Conservation (phyloP, 2,329 filamentous ascomycete genomes). For the Thelonectria discophora region DNA sequence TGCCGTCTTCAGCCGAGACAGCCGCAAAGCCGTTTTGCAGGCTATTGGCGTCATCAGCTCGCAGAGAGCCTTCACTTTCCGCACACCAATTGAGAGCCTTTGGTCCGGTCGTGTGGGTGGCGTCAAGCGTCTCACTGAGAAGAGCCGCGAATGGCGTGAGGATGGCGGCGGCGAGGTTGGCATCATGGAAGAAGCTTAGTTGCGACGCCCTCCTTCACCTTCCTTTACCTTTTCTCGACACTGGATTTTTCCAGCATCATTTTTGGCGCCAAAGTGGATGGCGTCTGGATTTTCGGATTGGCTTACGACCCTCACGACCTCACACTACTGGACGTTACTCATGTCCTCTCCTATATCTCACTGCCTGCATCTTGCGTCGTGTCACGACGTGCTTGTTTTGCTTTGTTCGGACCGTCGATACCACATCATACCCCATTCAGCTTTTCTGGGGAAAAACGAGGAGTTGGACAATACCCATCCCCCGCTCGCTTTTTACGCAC, state of each 20-base stretch:
- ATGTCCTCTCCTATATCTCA: conserved; percentile 25
- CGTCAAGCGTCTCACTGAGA: conserved; percentile 81
- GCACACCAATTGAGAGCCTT: conserved; percentile 85
- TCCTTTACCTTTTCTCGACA: conserved; percentile 20
- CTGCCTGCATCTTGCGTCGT: conserved; percentile 30
- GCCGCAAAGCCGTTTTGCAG: conserved; percentile 93
- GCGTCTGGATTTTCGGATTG: conserved; percentile 34
- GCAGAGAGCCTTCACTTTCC: conserved; percentile 92
- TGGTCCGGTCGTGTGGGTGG: conserved; percentile 88
- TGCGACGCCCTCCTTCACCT: not conserved
- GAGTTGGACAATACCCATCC: conserved; percentile 38
- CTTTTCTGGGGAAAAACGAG: conserved; percentile 13
- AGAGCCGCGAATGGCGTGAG: conserved; percentile 91
- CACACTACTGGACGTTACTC: conserved; percentile 33
- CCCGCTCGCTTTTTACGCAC: conserved; percentile 5
- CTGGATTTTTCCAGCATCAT: conserved; percentile 26
- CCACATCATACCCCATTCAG: conserved; percentile 22
- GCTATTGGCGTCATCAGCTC: conserved; percentile 96
- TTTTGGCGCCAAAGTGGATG: conserved; percentile 32
- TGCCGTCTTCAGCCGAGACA: conserved; percentile 92
- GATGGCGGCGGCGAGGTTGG: conserved; percentile 77
- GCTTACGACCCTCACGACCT: conserved; percentile 41
- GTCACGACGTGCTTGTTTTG: conserved; percentile 23
- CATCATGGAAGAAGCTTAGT: conserved; percentile 67
- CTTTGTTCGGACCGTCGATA: conserved; percentile 35